These are phyloP conservation scores for Agastache rugosa DNA, from an alignment of 257 asterid species.

Conservation along the genomic window DNA sequence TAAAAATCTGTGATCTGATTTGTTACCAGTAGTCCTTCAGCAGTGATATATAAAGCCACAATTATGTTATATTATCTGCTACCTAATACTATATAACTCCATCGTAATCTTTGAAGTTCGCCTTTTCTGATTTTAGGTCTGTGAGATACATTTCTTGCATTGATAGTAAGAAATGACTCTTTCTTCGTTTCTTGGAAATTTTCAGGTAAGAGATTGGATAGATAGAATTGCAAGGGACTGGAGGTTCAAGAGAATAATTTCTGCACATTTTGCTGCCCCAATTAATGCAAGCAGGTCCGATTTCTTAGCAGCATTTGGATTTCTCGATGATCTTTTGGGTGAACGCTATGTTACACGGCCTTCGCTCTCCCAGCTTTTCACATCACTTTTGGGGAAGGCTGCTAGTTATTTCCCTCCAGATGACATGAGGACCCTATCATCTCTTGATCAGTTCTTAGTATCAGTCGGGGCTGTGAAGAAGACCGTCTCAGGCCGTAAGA, in stretches of 20 bases:
- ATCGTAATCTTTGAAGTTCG: slow-evolving; percentile 15
- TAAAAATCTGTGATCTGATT: slow-evolving; percentile 2
- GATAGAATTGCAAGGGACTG: slow-evolving; percentile 80
- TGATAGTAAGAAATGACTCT: too few species aligned
- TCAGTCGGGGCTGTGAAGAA: slow-evolving; percentile 92
- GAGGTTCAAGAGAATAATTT: slow-evolving; percentile 91
- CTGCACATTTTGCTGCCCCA: slow-evolving; percentile 97
- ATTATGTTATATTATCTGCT: too few species aligned
- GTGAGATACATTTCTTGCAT: neutral
- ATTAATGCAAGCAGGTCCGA: slow-evolving; percentile 82
- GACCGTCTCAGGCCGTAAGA: slow-evolving; percentile 89
- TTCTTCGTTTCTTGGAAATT: slow-evolving; percentile 9
- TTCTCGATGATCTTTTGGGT: slow-evolving; percentile 87
- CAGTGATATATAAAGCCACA: too few species aligned
- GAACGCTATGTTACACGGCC: slow-evolving; percentile 74
- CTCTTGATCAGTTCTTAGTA: slow-evolving; percentile 89
- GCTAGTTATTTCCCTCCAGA: slow-evolving; percentile 95
- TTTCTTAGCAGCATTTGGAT: slow-evolving; percentile 82
- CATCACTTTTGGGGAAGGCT: slow-evolving; percentile 84
- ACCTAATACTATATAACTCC: neutral
- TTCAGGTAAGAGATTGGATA: slow-evolving; percentile 95
- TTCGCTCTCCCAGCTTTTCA: slow-evolving; percentile 71
- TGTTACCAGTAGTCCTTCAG: too few species aligned
- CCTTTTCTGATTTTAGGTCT: neutral
- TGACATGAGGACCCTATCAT: slow-evolving; percentile 92